Evolutionary conservation across 805 yeast genomes (phyloP).

Genomic region (Lachancea lanzarotensis): DNA sequence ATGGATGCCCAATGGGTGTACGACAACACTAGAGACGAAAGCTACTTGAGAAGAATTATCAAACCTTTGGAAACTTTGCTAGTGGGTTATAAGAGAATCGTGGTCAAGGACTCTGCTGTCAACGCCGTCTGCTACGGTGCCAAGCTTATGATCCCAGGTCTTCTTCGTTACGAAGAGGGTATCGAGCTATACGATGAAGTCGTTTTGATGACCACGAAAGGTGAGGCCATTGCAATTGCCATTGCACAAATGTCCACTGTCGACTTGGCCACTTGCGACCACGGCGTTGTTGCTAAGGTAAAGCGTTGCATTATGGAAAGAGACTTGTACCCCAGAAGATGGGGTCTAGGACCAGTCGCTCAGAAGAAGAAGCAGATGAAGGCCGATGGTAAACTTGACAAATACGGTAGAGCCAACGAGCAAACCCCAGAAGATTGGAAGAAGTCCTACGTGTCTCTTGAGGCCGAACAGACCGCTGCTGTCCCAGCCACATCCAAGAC

Average conservation of each 20-base stretch:
- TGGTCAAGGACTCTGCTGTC: conserved; percentile 91
- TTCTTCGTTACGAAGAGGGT: conserved; percentile 94
- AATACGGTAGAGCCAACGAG: conserved; percentile 89
- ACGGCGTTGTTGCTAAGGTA: conserved; percentile 96
- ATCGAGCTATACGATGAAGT: conserved; percentile 97
- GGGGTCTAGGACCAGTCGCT: conserved; percentile 99
- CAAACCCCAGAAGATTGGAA: conserved; percentile 93
- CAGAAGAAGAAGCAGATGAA: conserved; percentile 97
- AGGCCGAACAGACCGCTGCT: conserved; percentile 45
- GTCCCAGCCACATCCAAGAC: conserved; percentile 24
- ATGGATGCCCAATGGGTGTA: conserved; percentile 97
- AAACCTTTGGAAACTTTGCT: conserved; percentile 92
- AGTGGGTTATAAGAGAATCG: conserved; percentile 93
- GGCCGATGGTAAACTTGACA: conserved; percentile 94
- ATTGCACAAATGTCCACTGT: conserved; percentile 98
- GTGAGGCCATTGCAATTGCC: conserved; percentile 98
- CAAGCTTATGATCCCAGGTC: conserved; percentile 97
- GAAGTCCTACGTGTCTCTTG: conserved; percentile 66
- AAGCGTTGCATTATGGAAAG: conserved; percentile 99
- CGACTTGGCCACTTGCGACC: conserved; percentile 93
- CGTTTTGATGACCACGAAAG: conserved; percentile 96
- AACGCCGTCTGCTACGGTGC: conserved; percentile 99
- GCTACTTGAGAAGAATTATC: conserved; percentile 86
- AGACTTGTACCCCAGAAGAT: conserved; percentile 98
- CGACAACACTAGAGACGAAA: conserved; percentile 95